Conservation (phyloP, 1,139 yeast genomes). For the Oligophagozyma castellii region DNA sequence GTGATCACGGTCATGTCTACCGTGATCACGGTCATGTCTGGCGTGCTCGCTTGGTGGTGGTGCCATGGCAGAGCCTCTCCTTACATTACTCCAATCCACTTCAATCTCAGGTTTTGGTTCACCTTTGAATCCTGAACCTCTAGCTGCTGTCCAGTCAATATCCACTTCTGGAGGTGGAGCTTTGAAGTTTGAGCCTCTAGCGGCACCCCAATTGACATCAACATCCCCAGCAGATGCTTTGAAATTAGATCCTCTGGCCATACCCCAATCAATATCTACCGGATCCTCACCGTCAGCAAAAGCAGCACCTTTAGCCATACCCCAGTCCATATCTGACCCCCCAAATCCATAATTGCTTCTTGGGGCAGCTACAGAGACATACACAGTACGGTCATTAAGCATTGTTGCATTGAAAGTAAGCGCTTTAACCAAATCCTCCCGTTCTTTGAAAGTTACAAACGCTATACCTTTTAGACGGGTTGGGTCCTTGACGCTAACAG, state of each 20-base stretch:
- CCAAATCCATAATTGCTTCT: constrained; percentile 39
- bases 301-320: constrained; percentile 29
- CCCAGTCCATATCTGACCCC: constrained; percentile 25
- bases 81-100: constrained; percentile 18
- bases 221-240: constrained; percentile 12
- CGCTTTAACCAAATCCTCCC: constrained; percentile 57
- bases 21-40: constrained; percentile 32
- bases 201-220: constrained; percentile 34
- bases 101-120: constrained; percentile 24
- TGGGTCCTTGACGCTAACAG: constrained; percentile 47
- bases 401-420: constrained; percentile 49
- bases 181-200: constrained; percentile 22
- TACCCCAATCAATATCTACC: constrained; percentile 15
- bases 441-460: constrained; percentile 62
- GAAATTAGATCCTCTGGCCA: constrained; percentile 30
- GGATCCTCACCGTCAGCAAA: constrained; percentile 3
- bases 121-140: constrained; percentile 29
- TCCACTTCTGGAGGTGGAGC: constrained; percentile 16
- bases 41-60: constrained; percentile 3
- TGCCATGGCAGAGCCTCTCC: constrained; percentile 7
- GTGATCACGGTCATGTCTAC: constrained; percentile 47
- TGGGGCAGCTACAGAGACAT: constrained; percentile 86
- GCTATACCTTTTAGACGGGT: constrained; percentile 76
- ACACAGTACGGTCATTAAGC: constrained; percentile 64
- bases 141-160: constrained; percentile 32